These are phyloP conservation scores for Lizonia empirigonia DNA, from an alignment of 2,329 filamentous ascomycete genomes.

Conservation along the genomic window DNA sequence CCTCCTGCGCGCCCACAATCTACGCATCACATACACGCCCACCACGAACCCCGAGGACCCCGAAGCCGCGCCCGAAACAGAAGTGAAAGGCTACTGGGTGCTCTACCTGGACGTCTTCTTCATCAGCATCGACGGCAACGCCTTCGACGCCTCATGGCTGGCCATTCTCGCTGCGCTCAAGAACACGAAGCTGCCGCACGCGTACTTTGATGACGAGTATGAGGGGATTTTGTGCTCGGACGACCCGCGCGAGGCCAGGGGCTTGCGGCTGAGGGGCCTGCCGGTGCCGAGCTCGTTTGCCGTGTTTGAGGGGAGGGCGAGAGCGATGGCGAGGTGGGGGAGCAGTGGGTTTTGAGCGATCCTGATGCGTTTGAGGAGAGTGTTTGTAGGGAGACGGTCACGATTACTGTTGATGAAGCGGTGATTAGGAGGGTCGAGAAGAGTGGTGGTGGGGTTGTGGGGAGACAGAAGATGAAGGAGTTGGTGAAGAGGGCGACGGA, in stretches of 20 bases:
- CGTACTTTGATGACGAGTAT: conserved; percentile 82
- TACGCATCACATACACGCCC: conserved; percentile 73
- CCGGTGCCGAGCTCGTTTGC: conserved; percentile 79
- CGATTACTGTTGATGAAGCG: conserved; percentile 82
- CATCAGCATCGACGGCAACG: conserved; percentile 88
- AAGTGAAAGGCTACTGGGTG: conserved; percentile 88
- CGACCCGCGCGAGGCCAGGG: conserved; percentile 58
- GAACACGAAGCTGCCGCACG: conserved; percentile 76
- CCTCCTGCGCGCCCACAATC: conserved; percentile 68
- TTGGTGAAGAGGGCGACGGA: conserved; percentile 65
- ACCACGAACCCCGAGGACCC: conserved; percentile 53
- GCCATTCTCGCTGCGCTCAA: conserved; percentile 79
- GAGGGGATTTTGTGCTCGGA: conserved; percentile 79
- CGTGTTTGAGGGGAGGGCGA: conserved; percentile 64
- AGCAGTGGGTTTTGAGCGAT: conserved; percentile 78
- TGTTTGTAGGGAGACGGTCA: conserved; percentile 81
- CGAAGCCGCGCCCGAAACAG: conserved; percentile 53
- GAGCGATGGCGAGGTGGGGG: conserved; percentile 50
- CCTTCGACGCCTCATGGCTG: conserved; percentile 90
- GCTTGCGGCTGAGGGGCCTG: conserved; percentile 66
- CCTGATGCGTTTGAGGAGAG: conserved; percentile 89
- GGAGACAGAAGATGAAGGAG: conserved; percentile 64
- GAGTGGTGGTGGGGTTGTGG: conserved; percentile 75
- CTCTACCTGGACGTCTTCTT: conserved; percentile 96
- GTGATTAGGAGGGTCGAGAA: conserved; percentile 77